Percentiles rank a stretch among this genome's conserved stretches.
These are phyloP conservation scores for Allantophomopsis lycopodina DNA, from an alignment of 2,329 filamentous ascomycete genomes.

Conservation along the genomic window DNA sequence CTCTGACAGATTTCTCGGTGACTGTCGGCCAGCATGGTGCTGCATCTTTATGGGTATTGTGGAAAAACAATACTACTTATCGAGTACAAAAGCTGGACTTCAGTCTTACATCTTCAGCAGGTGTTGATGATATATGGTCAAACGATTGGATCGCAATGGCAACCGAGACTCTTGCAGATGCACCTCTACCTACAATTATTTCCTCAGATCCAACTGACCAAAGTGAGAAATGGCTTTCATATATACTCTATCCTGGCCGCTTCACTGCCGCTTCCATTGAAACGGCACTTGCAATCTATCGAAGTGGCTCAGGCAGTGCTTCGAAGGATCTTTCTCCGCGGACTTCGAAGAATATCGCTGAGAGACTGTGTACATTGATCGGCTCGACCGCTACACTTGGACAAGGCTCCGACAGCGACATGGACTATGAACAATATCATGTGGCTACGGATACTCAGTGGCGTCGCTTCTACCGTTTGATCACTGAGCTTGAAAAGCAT, in stretches of 20 bases:
- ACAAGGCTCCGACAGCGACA: slow-evolving; percentile 44
- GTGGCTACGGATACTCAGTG: slow-evolving; percentile 69
- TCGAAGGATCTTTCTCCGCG: slow-evolving; percentile 25
- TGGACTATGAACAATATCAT: slow-evolving; percentile 66
- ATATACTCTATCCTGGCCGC: slow-evolving; percentile 69
- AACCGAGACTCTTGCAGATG: slow-evolving; percentile 38
- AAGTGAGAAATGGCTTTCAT: slow-evolving; percentile 75
- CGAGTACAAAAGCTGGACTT: slow-evolving; percentile 63
- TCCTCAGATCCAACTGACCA: slow-evolving; percentile 53
- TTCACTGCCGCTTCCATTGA: slow-evolving; percentile 73
- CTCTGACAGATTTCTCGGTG: slow-evolving; percentile 61
- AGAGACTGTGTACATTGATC: slow-evolving; percentile 63
- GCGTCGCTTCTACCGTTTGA: slow-evolving; percentile 77
- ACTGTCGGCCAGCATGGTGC: slow-evolving; percentile 23
- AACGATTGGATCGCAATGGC: slow-evolving; percentile 58
- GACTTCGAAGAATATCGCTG: slow-evolving; percentile 47
- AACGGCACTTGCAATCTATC: slow-evolving; percentile 71
- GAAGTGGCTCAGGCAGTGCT: slow-evolving; percentile 39
- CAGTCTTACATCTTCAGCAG: slow-evolving; percentile 33
- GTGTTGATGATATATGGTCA: slow-evolving; percentile 34
- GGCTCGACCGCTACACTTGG: slow-evolving; percentile 54
- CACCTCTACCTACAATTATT: slow-evolving; percentile 41
- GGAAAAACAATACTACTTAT: slow-evolving; percentile 75
- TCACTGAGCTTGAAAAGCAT: slow-evolving; percentile 76
- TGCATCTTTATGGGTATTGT: slow-evolving; percentile 56